Evolutionary conservation across 2,329 filamentous ascomycete genomes (phyloP), one percentile per base, ranked within the genome.

Genomic region (Pochonia chlamydosporia): DNA sequence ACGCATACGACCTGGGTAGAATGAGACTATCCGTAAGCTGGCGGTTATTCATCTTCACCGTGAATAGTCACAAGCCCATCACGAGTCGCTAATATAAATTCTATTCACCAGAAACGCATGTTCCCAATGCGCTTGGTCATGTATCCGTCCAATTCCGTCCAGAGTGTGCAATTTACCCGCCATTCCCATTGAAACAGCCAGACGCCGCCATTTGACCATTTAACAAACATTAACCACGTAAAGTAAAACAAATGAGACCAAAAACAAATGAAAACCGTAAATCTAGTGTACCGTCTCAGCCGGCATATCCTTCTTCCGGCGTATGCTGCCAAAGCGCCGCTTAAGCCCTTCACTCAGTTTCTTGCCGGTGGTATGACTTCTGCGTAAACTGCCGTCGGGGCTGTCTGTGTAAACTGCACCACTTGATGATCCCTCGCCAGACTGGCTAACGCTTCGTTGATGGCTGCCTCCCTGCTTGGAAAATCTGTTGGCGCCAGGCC

Each of bases 251-350:
- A 18, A 25, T 3, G 20, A 25, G 9, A 31, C 11, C 5, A 31
- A 36, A 43, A 21, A 30, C 23, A 41, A 30, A n/a, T 5, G 18
- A 30, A 21, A 36, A 31, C 36, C 16, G n/a, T 24, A 16, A 16
- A 21, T n/a, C 23, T 26, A 28, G 6, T 35, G 20, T n/a, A 35
- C 21, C 5, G n/a, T 54, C 40, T 57, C 56, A 2, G 49, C 52
- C 2, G 35, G 40, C 31, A 43, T 46, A 9, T 37, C 56, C 52
- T 67, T 72, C 63, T 69, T 75, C 45, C 67, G 66, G 40, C 74
- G 68, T 44, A 82, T 57, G 55, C 74, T 78, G 23, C 76, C 77
- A 44, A 81, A 70, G 14, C 76, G 70, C 36, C 70, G 66, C 66
- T 74, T 80, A 36, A 82, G 54, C 2, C 75, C 76, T 24, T 78